phyloP scores from a whole-genome alignment of 1,284 basidiomycete genomes.

The Hypsizygus ulmarius region DNA sequence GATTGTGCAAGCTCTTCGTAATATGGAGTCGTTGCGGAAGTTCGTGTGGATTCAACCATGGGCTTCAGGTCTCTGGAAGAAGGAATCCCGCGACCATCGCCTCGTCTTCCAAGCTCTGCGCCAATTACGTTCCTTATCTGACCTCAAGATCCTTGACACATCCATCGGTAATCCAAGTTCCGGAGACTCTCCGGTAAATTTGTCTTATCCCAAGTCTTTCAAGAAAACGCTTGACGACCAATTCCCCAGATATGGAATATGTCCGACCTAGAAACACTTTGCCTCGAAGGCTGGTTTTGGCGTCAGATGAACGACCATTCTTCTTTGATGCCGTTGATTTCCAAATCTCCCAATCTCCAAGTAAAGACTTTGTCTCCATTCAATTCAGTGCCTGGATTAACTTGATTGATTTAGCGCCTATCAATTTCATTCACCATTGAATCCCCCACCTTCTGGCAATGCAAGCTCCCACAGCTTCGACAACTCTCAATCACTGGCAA shows the following conservation, averaged over 20 bases:
- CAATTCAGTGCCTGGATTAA: no score
- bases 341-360: neutral
- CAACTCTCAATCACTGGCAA: neutral
- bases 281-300: neutral
- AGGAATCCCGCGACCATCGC: neutral
- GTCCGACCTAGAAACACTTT: neutral
- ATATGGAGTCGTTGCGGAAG: constrained; percentile 1
- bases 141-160: neutral
- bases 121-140: neutral
- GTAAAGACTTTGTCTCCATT: no score
- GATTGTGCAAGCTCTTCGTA: neutral
- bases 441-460: neutral
- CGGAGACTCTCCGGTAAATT: neutral
- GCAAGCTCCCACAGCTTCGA: constrained; percentile 1
- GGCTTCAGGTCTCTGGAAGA: neutral
- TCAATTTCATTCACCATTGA: neutral
- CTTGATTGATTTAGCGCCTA: neutral
- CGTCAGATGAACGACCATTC: neutral
- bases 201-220: neutral
- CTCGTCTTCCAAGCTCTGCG: neutral
- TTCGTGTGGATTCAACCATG: constrained; percentile 4
- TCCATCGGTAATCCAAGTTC: neutral
- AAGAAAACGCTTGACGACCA: no score
- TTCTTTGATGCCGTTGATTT: neutral
- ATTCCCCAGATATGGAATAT: neutral